These are phyloP conservation scores for Cronartium quercuum DNA, from an alignment of 1,284 basidiomycete species.

Conservation along the genomic window DNA sequence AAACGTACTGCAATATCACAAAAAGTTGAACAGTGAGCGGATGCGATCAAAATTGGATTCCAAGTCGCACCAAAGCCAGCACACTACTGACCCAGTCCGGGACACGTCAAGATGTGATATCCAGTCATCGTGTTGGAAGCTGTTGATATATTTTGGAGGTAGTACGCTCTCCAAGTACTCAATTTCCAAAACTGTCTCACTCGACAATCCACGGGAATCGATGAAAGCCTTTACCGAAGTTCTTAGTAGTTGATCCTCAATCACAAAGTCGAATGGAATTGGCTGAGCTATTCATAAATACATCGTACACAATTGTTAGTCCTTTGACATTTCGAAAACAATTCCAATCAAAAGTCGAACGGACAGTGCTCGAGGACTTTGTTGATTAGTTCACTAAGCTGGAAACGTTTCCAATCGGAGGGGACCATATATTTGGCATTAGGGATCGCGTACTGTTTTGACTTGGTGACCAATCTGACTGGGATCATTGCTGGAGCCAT, in stretches of 20 bases:
- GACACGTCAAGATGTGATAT: conserved; percentile 72
- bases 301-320: neutral
- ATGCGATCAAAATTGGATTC: too few relatives aligned
- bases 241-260: conserved; percentile 72
- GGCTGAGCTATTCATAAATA: conserved; percentile 50
- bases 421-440: conserved; percentile 92
- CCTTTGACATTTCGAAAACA: neutral
- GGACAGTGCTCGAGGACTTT: conserved; percentile 71
- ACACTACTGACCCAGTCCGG: conserved; percentile 62
- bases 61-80: too few relatives aligned
- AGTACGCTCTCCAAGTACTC: conserved; percentile 90
- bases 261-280: conserved; percentile 89
- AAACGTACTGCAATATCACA: conserved; percentile 43
- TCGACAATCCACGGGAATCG: conserved; percentile 45
- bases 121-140: conserved; percentile 88
- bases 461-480: conserved; percentile 73
- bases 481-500: conserved; percentile 51
- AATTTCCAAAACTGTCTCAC: conserved; percentile 55
- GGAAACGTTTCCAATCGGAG: conserved; percentile 79
- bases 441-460: conserved; percentile 68
- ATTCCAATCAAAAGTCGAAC: conserved; percentile 43
- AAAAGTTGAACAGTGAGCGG: neutral
- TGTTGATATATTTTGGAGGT: conserved; percentile 74
- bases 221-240: conserved; percentile 72
- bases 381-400: conserved; percentile 96